phyloP scores from a whole-genome alignment of 441 rosid species.

The Populus tomentosa region DNA sequence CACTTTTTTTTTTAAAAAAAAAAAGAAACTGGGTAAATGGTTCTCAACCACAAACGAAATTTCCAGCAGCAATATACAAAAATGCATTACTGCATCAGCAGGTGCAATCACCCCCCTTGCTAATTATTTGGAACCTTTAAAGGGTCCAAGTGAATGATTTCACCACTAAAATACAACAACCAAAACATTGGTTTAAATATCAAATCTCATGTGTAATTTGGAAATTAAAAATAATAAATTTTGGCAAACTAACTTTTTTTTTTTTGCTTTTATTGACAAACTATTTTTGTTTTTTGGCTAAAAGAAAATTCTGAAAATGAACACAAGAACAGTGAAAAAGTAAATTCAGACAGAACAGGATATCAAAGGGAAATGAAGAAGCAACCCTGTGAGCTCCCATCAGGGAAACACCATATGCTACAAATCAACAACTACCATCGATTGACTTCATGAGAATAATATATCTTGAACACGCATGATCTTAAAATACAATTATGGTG shows the following conservation, averaged over 20 bases:
- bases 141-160: not conserved
- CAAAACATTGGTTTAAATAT: not conserved
- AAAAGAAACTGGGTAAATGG: not conserved
- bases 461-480: not conserved
- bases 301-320: not conserved
- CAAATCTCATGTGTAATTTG: not conserved
- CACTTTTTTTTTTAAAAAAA: not conserved
- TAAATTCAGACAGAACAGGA: not conserved
- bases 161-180: not conserved
- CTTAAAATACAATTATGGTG: not conserved
- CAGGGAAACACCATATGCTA: not conserved
- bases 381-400: not conserved
- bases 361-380: not conserved
- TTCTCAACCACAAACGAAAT: not conserved
- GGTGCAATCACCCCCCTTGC: not conserved
- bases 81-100: not conserved
- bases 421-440: not conserved
- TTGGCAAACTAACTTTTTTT: not conserved
- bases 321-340: not conserved
- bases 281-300: not conserved
- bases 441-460: not conserved
- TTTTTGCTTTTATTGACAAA: no score
- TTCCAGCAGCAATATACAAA: not conserved
- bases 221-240: not conserved
- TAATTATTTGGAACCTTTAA: not conserved